Base-by-base conservation (phyloP, 441 rosid species). In the Populus hybrid region DNA sequence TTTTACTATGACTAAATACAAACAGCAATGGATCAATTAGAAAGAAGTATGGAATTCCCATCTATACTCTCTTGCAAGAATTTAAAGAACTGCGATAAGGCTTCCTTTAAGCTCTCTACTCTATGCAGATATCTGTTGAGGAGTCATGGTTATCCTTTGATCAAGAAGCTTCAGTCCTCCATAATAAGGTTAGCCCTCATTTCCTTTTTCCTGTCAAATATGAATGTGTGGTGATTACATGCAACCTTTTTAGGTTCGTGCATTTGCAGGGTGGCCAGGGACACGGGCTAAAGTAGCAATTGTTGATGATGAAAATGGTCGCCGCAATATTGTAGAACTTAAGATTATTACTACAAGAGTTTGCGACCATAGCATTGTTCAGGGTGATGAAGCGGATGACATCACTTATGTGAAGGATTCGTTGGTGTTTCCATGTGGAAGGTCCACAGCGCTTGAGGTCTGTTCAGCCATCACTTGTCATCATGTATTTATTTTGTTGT, bases 251-350 rank as follows among this genome's bases (percentile, higher is more conserved):
- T 83, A 95, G 98, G 97, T 95, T 83, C 98, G 98, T 83, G 99
- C 98, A 75, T 87, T 95, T 71, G 92, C 99, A 89, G 99, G 98
- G 46, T 95, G 99, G 98, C 99, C 98, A 5, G 98, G 99, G 80
- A 95, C 99, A 30, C 86, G 98, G 75, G 92, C 95, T 23, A 94
- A 89, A 83, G 82, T 92, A 82, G 75, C 71, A 11, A 76, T 88
- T 69, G 71, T 85, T 57, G 92, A 86, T 53, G 76, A 81, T 68
- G 81, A 83, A 84, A 85, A 73, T 79, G 78, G 81, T 81, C 78
- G 70, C 71, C 74, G 76, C 28, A 85, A 82, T 59, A 76, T 80
- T 40, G 35, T 90, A 57, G 98, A 95, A 78, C 86, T 94, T 19
- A 95, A 94, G 83, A 83, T 95, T 67, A 88, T 94, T 69, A 89